phyloP scores from a whole-genome alignment of 805 yeast genomes.

The Barnettozyma wickerhamii region DNA sequence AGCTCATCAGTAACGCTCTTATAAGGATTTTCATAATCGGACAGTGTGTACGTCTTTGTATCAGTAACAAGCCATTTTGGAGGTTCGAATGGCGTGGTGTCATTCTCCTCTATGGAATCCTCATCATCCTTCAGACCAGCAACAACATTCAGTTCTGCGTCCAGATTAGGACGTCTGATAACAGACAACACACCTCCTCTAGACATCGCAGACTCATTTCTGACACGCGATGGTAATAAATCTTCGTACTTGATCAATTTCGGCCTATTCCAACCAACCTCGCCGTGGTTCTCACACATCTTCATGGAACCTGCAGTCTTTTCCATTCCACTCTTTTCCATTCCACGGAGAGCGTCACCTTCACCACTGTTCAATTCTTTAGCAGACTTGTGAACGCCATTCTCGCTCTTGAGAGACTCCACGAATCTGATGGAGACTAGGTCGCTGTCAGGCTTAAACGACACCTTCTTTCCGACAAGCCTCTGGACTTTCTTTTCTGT shows the following conservation, averaged over 20 bases:
- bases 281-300: too few species aligned
- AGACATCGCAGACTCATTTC: neutral
- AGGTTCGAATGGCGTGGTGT: neutral
- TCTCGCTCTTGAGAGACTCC: neutral
- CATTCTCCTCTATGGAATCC: neutral
- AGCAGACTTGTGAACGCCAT: neutral
- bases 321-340: too few species aligned
- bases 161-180: neutral
- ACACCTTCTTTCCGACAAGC: neutral
- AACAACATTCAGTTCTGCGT: neutral
- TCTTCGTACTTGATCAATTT: neutral
- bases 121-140: neutral
- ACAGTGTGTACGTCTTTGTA: neutral
- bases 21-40: neutral
- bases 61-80: neutral
- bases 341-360: neutral
- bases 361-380: neutral
- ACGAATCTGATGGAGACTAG: neutral
- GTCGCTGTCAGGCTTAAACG: slow-evolving; percentile 1
- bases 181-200: neutral
- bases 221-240: neutral
- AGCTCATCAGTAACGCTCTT: neutral
- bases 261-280: neutral
- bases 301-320: too few species aligned
- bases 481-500: neutral